phyloP scores from a whole-genome alignment of 2,329 filamentous ascomycete genomes.

The Cladosporium sp. region DNA sequence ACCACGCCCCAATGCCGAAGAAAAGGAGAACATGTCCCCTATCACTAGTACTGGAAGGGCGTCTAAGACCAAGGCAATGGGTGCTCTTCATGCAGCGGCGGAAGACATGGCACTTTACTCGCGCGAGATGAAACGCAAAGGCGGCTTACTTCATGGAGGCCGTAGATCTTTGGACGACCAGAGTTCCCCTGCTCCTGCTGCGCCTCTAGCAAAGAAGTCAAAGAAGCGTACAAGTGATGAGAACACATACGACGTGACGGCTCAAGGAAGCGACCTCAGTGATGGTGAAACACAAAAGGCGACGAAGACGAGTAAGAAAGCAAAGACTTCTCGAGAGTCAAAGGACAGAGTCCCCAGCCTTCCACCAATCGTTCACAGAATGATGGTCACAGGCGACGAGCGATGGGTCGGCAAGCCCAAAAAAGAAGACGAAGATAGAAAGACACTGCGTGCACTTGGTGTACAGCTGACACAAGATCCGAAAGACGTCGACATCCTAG shows the following conservation, averaged over 20 bases:
- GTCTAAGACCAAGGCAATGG: slow-evolving; percentile 82
- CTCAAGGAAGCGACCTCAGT: slow-evolving; percentile 46
- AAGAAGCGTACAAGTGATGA: slow-evolving; percentile 42
- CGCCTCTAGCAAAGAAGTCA: slow-evolving; percentile 24
- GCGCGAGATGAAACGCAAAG: slow-evolving; percentile 84
- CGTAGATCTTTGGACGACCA: slow-evolving; percentile 48
- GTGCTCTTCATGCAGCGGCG: slow-evolving; percentile 72
- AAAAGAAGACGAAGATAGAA: slow-evolving; percentile 78
- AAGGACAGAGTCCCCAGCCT: slow-evolving; percentile 31
- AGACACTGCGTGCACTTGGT: slow-evolving; percentile 79
- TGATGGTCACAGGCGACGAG: slow-evolving; percentile 82
- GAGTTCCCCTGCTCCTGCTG: slow-evolving; percentile 29
- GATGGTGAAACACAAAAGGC: slow-evolving; percentile 48
- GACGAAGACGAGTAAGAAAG: slow-evolving; percentile 51
- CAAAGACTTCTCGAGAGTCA: slow-evolving; percentile 54
- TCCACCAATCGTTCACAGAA: slow-evolving; percentile 67
- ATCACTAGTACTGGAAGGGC: slow-evolving; percentile 72
- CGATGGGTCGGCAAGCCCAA: slow-evolving; percentile 73
- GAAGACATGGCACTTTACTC: slow-evolving; percentile 87
- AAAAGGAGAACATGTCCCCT: slow-evolving; percentile 84
- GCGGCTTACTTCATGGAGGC: slow-evolving; percentile 63
- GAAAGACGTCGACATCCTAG: slow-evolving; percentile 77
- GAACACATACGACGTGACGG: slow-evolving; percentile 42
- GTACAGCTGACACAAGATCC: slow-evolving; percentile 80
- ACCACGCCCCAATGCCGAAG: slow-evolving; percentile 28